A percentile compares a stretch with the other conserved stretches of the same genome.
Evolutionary conservation across 805 yeast species (phyloP).

Genomic region (Hanseniaspora lindneri): DNA sequence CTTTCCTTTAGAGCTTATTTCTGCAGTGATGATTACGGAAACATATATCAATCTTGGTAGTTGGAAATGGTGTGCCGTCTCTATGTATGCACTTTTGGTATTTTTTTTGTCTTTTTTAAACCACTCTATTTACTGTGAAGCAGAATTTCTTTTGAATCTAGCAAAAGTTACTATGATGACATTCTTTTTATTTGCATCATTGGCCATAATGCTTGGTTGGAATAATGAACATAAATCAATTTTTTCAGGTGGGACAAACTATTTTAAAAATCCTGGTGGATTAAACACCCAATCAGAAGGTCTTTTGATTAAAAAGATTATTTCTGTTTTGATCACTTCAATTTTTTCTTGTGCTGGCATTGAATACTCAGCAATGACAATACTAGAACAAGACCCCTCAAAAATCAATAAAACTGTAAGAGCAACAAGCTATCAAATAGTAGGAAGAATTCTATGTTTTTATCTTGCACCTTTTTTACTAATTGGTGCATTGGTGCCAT

Average conservation of each 20-base stretch:
- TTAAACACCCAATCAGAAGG: conserved; percentile 29
- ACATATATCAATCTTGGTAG: conserved; percentile 32
- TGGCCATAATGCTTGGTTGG: conserved; percentile 24
- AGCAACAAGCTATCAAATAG: conserved; percentile 2
- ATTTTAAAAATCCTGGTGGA: conserved; percentile 38
- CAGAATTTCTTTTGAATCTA: conserved; percentile 38
- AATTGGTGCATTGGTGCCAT: conserved; percentile 66
- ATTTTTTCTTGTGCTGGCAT: conserved; percentile 64
- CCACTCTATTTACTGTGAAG: conserved; percentile 43
- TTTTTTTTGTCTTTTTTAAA: conserved; percentile 40
- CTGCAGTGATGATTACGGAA: conserved; percentile 41
- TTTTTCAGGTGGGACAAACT: conserved; percentile 23
- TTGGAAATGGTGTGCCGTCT: conserved; percentile 25
- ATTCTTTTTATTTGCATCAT: conserved; percentile 38
- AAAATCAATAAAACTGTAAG: conserved; percentile 19
- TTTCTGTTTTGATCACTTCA: conserved; percentile 54
- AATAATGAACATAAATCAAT: too few species aligned
- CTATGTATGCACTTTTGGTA: conserved; percentile 28
- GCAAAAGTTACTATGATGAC: conserved; percentile 36
- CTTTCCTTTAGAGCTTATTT: conserved; percentile 44
- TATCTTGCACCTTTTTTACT: conserved; percentile 32
- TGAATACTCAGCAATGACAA: conserved; percentile 56
- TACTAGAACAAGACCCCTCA: conserved; percentile 56
- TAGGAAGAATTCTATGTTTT: conserved; percentile 8
- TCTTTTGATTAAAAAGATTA: conserved; percentile 46